Percentiles rank a stretch among this genome's conserved stretches.
phyloP scores from a whole-genome alignment of 2,329 filamentous ascomycete genomes.

The Aureobasidium subglaciale region DNA sequence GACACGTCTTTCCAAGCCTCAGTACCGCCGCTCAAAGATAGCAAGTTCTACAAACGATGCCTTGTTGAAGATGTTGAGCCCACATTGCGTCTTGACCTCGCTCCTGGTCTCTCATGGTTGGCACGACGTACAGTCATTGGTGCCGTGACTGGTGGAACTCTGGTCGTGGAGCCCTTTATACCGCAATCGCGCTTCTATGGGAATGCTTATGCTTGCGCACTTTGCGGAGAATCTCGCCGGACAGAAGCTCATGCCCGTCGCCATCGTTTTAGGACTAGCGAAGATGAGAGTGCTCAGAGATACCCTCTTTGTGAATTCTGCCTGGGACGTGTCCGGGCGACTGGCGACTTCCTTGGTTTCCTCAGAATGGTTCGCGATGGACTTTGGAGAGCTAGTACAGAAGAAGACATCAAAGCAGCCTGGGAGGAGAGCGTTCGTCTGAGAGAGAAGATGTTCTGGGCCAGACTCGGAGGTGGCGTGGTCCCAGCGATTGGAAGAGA shows the following conservation, averaged over 20 bases:
- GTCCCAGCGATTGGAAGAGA: slow-evolving; percentile 46
- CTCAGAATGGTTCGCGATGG: slow-evolving; percentile 87
- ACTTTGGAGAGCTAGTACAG: slow-evolving; percentile 76
- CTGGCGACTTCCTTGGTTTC: slow-evolving; percentile 89
- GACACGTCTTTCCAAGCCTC: slow-evolving; percentile 22
- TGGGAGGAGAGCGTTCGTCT: slow-evolving; percentile 93
- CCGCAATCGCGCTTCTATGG: slow-evolving; percentile 46
- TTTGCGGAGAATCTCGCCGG: slow-evolving; percentile 79
- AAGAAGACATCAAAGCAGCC: slow-evolving; percentile 74
- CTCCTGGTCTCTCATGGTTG: slow-evolving; percentile 89
- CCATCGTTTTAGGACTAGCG: slow-evolving; percentile 82
- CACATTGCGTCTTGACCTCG: slow-evolving; percentile 78
- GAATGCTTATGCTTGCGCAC: slow-evolving; percentile 63
- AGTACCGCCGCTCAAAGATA: slow-evolving; percentile 69
- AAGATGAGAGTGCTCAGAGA: slow-evolving; percentile 76
- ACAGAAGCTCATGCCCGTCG: slow-evolving; percentile 65
- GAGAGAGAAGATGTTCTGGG: slow-evolving; percentile 96
- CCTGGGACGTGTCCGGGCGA: slow-evolving; percentile 71
- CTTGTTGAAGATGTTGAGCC: slow-evolving; percentile 90
- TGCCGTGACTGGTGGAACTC: slow-evolving; percentile 73
- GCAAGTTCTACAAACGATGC: slow-evolving; percentile 87
- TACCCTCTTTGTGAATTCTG: slow-evolving; percentile 91
- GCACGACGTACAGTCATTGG: slow-evolving; percentile 77
- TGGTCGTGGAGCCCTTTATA: slow-evolving; percentile 80
- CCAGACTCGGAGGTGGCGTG: slow-evolving; percentile 83